Base-by-base conservation (phyloP, 2,329 filamentous ascomycete species). In the Colletotrichum sidae region DNA sequence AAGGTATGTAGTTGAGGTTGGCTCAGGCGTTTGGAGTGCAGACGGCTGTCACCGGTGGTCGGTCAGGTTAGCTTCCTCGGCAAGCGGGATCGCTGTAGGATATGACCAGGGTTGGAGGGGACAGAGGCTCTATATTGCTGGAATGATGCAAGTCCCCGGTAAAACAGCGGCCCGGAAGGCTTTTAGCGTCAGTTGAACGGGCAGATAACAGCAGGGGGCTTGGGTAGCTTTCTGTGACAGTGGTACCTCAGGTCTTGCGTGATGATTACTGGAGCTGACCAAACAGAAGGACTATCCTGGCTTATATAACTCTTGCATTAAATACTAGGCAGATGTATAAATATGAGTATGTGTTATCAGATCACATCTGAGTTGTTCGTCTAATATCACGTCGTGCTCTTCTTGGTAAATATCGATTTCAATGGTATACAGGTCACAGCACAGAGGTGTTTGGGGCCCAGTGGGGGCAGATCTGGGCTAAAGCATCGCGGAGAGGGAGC, bases 91-190 rank as follows among this genome's bases (percentile, higher is more conserved):
- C 46, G 49, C 53, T 49, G 55, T 10, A 33, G 44, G n/a, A 8
- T 17, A 10, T 33, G 44, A 17, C 25, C 25, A 17, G 44, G 38
- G 38, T 3, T 17, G 44, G 17, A 46, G 8, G 15, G 6, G 25
- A 46, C 38, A 11, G 11, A 17, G 37, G 15, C 56, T 11, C 15
- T 15, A 35, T 37, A 13, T 51, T 37, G 51, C 52, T 62, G 58
- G n/a, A 45, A 37, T 44, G n/a, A 42, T 12, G 33, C 47, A 49
- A 60, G 38, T 12, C 55, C 38, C 56, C 58, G 62, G 62, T 47
- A 33, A 65, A 65, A 62, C 54, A 54, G 62, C 62, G 62, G 62
- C 62, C 57, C 62, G 62, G 52, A 15, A 17, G 45, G 39, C 25
- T 15, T 38, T 33, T 41, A 33, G 37, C 12, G 50, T 25, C 9